Evolutionary conservation across 2,329 filamentous ascomycete genomes (phyloP), one percentile per base, ranked within the genome.

Genomic region (Biscogniauxia sp.): DNA sequence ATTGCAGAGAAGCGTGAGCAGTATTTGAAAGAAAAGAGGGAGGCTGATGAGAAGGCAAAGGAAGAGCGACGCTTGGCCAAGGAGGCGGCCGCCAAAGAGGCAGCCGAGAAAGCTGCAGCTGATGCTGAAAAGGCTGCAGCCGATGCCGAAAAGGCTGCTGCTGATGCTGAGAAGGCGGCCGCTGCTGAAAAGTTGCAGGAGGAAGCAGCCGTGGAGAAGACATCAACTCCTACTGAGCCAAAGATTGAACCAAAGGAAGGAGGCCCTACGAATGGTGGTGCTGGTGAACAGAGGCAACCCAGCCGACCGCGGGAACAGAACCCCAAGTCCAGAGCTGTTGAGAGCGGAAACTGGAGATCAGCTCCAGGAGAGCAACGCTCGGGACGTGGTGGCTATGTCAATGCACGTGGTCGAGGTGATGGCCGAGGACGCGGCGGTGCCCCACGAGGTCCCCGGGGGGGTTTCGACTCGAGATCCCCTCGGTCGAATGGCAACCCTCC

Each of bases 1-100:
- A 88, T 99, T 60, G 94, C 96, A 71, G 92, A 97, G 79, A 96
- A 92, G 83, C 85, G 90, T 66, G 82, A 90, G 70, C 82, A 91
- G 61, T 84, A 85, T 6, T 65, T 93, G 25, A 88, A 88, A 65
- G 88, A 95, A 76, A 96, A 96, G 85, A 91, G 89, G 73, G 93
- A 96, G 69, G 87, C 89, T 0, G 92, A 95, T 1, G 92, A 95
- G 64, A 95, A 93, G 80, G 89, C 86, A 52, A 93, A 92, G 76
- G 92, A 91, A 69, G 90, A 92, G 66, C 82, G 81, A 60, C 82
- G 84, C 56, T 74, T 86, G 37, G 87, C 84, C n/a, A 88, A 85
- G 73, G 88, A 90, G 68, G 83, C 86, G 55, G 82, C 82, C n/a
- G 77, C 84, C 23, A 87, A 87, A 75, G 82, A 85, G 62, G 82